A percentile compares a stretch with the other conserved stretches of the same genome.
Conservation (phyloP, 2,329 filamentous ascomycete species). For the Microdochium paspali region DNA sequence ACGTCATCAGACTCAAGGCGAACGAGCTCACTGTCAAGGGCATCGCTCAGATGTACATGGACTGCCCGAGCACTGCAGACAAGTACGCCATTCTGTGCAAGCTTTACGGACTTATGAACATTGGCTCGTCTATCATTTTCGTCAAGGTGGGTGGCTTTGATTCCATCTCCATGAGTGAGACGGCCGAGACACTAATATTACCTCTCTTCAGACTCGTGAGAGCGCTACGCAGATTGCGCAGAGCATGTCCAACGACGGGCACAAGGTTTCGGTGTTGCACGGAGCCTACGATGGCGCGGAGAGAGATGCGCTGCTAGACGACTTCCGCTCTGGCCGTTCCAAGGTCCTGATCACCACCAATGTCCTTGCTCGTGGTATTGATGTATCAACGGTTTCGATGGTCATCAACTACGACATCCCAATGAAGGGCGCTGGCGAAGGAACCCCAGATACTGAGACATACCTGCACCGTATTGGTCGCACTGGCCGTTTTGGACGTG, state of each 20-base stretch:
- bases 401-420: constrained; percentile 95
- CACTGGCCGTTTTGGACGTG: constrained; percentile 91
- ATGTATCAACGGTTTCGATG: constrained; percentile 85
- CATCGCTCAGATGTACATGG: constrained; percentile 96
- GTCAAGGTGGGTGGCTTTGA: constrained; percentile 57
- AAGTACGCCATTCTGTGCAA: constrained; percentile 87
- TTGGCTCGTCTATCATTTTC: constrained; percentile 96
- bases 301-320: constrained; percentile 75
- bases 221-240: constrained; percentile 79
- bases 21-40: constrained; percentile 93
- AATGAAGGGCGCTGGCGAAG: constrained; percentile 66
- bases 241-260: constrained; percentile 80
- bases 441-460: constrained; percentile 83
- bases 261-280: constrained; percentile 84
- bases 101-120: constrained; percentile 92
- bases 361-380: constrained; percentile 90
- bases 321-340: constrained; percentile 76
- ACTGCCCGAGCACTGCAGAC: constrained; percentile 70
- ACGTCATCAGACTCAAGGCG: constrained; percentile 78
- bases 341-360: constrained; percentile 99
- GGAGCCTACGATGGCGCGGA: constrained; percentile 77
- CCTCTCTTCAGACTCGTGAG: constrained; percentile 57
- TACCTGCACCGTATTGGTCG: constrained; percentile 97
- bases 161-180: not conserved
- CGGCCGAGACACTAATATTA: constrained; percentile 3